Base-by-base conservation (phyloP, 2,329 filamentous ascomycete species). In the Alternaria gaisen region DNA sequence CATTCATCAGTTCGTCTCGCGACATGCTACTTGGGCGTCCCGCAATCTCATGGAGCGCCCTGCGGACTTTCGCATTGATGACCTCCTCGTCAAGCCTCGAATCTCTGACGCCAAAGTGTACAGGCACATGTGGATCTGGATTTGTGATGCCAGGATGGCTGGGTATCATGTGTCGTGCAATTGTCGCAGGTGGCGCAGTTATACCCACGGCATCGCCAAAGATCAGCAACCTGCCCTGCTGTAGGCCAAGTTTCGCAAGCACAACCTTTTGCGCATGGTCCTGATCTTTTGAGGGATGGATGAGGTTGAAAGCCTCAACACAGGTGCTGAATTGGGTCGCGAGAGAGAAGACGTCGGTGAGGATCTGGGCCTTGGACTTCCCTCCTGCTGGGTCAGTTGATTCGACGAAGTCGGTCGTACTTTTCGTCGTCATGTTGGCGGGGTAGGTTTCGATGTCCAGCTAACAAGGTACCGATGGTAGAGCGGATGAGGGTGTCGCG, bases 131-230 rank as follows among this genome's bases (percentile, higher is more conserved):
- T 4, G 81, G 74, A 55, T 83, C 81, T 5, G 81, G 80, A 53
- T 83, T 83, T 12, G 79, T 79, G 24, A 77, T 66, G 41, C 77
- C 80, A 38, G 81, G 80, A 56, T 81, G 79, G 55, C 73, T 77
- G 20, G 81, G 81, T 30, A 83, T 78, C 67, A 81, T 81, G 56
- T 79, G 78, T 46, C 77, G 73, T 24, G 81, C 81, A 53, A 83
- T 81, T 1, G 72, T 75, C 3, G 75, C 69, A 18, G 81, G 81
- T 18, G 81, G 81, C 20, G 80, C 80, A 20, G 77, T 78, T 28
- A 84, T 79, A 24, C 82, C 82, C 11, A 83, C 75, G 5, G 79
- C 78, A 66, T 82, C 80, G n/a, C 81, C 82, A 74, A 81, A 83
- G 60, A 83, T 82, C 56, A 84, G 72, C 46, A 84, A 74, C 26